A percentile compares a stretch with the other conserved stretches of the same genome.
Evolutionary conservation across 1,139 yeast species (phyloP).

Genomic region (Scheffersomyces parashehatae): DNA sequence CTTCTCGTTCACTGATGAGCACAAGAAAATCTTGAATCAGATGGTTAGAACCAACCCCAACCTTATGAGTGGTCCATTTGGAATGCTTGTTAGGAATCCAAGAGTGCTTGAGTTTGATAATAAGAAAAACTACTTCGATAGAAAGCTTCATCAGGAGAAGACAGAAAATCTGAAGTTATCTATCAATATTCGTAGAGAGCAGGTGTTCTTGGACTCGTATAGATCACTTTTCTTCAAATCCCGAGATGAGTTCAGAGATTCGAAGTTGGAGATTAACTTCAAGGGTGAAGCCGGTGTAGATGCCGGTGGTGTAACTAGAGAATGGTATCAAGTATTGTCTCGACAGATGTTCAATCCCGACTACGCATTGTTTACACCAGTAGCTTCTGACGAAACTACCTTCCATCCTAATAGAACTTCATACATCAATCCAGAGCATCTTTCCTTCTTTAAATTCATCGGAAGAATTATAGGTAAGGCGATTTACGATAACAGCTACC

Average conservation of each 20-base stretch:
- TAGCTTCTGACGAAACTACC: conserved; percentile 88
- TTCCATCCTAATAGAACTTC: conserved; percentile 96
- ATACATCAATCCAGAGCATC: conserved; percentile 89
- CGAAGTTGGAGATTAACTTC: conserved; percentile 77
- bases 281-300: conserved; percentile 96
- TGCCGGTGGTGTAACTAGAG: conserved; percentile 97
- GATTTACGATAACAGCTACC: conserved; percentile 78
- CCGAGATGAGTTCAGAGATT: conserved; percentile 70
- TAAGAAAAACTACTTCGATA: conserved; percentile 81
- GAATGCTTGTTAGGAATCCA: conserved; percentile 86
- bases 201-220: conserved; percentile 90
- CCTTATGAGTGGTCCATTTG: conserved; percentile 94
- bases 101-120: conserved; percentile 93
- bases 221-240: conserved; percentile 80
- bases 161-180: conserved; percentile 52
- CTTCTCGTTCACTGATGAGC: conserved; percentile 87
- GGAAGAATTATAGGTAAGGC: conserved; percentile 96
- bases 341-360: conserved; percentile 97
- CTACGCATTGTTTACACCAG: conserved; percentile 90
- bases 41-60: conserved; percentile 92
- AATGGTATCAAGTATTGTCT: conserved; percentile 94
- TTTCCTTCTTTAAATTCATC: conserved; percentile 89
- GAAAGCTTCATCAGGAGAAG: conserved; percentile 57
- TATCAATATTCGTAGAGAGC: conserved; percentile 79
- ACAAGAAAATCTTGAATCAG: conserved; percentile 83